A percentile compares a stretch with the other conserved stretches of the same genome.
Conservation (phyloP, 805 yeast species). For the Starmera amethionina region DNA sequence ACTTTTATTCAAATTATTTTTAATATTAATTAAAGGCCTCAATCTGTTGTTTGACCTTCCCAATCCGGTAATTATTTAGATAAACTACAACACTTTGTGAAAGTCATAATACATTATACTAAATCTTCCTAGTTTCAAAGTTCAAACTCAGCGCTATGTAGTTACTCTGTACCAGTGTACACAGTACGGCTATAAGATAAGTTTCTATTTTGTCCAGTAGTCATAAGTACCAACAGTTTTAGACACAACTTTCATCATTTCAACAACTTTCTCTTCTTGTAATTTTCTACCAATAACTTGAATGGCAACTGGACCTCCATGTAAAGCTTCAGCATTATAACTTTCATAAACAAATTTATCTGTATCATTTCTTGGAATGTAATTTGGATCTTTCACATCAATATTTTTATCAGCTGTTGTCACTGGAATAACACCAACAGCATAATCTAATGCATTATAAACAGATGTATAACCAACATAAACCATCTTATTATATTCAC, state of each 20-base stretch:
- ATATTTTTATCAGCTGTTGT: conserved; percentile 37
- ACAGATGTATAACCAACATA: conserved; percentile 45
- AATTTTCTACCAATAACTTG: conserved; percentile 52
- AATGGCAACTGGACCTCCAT: conserved; percentile 56
- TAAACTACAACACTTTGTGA: too few relatives aligned
- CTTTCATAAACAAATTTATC: conserved; percentile 34
- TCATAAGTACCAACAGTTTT: conserved; percentile 16
- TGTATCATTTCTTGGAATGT: conserved; percentile 25
- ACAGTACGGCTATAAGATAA: not conserved
- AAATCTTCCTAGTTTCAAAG: too few relatives aligned
- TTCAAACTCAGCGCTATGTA: too few relatives aligned
- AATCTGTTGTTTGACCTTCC: too few relatives aligned
- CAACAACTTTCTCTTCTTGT: conserved; percentile 53
- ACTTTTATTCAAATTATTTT: too few relatives aligned
- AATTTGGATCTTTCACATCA: conserved; percentile 23
- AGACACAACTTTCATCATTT: conserved; percentile 32
- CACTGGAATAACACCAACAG: conserved; percentile 50
- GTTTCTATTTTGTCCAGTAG: conserved; percentile 9
- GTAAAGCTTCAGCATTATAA: conserved; percentile 41
- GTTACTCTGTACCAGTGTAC: too few relatives aligned
- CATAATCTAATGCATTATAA: conserved; percentile 45
- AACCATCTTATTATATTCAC: conserved; percentile 23
- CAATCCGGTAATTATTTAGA: too few relatives aligned
- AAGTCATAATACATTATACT: too few relatives aligned
- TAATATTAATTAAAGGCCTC: too few relatives aligned